Percentiles rank a stretch among this genome's conserved stretches.
Conservation (phyloP, 1,284 basidiomycete genomes). For the Trichosporon asahii region DNA sequence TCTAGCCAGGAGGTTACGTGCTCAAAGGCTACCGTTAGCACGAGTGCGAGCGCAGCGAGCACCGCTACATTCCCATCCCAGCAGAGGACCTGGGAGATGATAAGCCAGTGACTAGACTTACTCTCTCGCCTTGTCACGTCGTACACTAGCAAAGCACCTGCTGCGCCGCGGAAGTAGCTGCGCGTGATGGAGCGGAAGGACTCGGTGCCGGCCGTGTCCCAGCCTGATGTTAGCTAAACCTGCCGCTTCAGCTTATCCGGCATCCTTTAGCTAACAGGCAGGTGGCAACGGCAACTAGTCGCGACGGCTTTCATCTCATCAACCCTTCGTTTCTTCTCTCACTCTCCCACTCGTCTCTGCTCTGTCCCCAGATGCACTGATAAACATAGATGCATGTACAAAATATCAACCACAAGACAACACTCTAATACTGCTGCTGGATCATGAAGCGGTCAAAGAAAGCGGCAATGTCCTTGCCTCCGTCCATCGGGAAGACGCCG, state of each 20-base stretch:
- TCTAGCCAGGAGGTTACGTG: slow-evolving; percentile 46
- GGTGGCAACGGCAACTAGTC: slow-evolving; percentile 14
- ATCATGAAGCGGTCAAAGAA: slow-evolving; percentile 25
- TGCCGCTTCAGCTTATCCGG: too few relatives aligned
- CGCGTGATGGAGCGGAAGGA: slow-evolving; percentile 67
- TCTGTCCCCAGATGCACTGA: background rate
- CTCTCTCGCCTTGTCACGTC: slow-evolving; percentile 75
- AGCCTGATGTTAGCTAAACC: slow-evolving; percentile 30
- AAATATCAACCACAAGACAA: background rate
- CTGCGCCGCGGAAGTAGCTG: slow-evolving; percentile 92
- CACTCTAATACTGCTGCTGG: slow-evolving; percentile 2
- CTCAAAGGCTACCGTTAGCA: slow-evolving; percentile 39
- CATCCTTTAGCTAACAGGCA: background rate
- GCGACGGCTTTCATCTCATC: background rate
- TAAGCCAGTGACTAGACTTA: slow-evolving; percentile 25
- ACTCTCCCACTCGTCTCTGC: background rate
- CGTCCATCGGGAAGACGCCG: slow-evolving; percentile 21
- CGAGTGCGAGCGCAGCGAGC: too few relatives aligned
- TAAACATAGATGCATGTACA: slow-evolving; percentile 11
- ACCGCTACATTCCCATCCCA: too few relatives aligned
- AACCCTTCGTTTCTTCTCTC: background rate
- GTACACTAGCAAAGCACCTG: slow-evolving; percentile 87
- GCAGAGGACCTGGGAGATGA: background rate
- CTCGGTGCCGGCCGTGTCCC: slow-evolving; percentile 50
- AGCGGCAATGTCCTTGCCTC: slow-evolving; percentile 2